Evolutionary conservation across 2,329 filamentous ascomycete species (phyloP), one percentile per base, ranked within the genome.

Genomic region (Sphaerostilbella broomeana): DNA sequence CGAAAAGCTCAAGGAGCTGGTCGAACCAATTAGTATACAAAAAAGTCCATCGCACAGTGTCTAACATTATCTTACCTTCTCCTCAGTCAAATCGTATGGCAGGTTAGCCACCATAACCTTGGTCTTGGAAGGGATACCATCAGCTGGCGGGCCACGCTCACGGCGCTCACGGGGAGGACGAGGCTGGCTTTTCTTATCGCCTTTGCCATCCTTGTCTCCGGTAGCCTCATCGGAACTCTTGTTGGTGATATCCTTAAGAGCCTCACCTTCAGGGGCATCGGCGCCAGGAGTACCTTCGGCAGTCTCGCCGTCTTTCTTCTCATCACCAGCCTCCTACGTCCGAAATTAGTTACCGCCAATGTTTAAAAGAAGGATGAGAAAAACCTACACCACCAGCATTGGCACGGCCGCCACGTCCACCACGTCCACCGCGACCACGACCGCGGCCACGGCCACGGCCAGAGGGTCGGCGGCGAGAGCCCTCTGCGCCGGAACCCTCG

Each of bases 61-160:
- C 24, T 35, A 44, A 29, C 28, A 19, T 10, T 8, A 20, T 38
- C 75, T 52, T 69, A 94, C 90, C 81, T 90, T 94, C 60, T 97
- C 89, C 73, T 98, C 92, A 57, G 84, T 90, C 65, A 97, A 78
- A 71, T 98, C 90, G 62, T 98, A 98, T 38, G 92, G 92, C 48
- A 98, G 80, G 75, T 98, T 98, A 60, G 92, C 92, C 59, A 98
- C 92, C 92, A 98, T 98, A 70, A 98, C 87, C 84, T 98, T 98
- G 68, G 86, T 97, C 83, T 95, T 95, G 68, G 90, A 97, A 51
- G 92, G 84, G 59, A 98, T 86, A 54, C 92, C 92, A 63, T 98
- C 90, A 67, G 94, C 90, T 45, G 92, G 92, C 51, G 92, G 92
- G 49, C 92, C 92, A 65, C 92, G 89, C 79, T 95, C 76, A 54